Base-by-base conservation (phyloP, 345 rosid species). In the Camelina neglecta region DNA sequence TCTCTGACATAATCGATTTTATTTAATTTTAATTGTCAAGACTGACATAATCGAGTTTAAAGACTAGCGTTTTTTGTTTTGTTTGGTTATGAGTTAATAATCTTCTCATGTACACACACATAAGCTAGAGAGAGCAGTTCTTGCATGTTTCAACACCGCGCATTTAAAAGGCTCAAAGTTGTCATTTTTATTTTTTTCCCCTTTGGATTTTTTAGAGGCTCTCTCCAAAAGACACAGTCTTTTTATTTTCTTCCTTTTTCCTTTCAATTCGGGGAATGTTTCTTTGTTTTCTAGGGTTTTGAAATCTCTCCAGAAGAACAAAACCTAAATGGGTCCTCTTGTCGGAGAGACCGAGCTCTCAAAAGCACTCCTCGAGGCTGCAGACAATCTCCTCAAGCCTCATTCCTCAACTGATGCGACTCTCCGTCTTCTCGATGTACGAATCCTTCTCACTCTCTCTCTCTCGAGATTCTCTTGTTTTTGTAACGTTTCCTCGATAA, bases 381-480 rank as follows among this genome's bases (percentile, higher is more conserved):
- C 88, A 39, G 78, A 75, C 31, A 73, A 69, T 60, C 97, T 92
- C 42, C 75, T 86, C 16, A 75, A 69, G 57, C 83, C 87, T 56
- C 85, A 82, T 6, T 77, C 86, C 7, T 81, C 93, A 3, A 71
- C 79, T 60, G 82, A 87, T 55, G 85, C 80, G 48, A 82, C 84
- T 44, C 87, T 85, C 61, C 33, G 9, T 65, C 80, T 78, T 67
- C 92, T 92, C 64, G 84, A 88, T 83, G 97, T 92, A 83, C 76
- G 65, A 45, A 8, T 60, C 53, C 49, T 61, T 36, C 67, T 54
- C 59, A 16, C 18, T 18, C 18, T 18, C 8, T 36, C 6, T 36
- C 38, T 59, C 64, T 62, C 8, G 31, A 54, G 47, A 45, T 7
- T 59, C 57, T 60, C 48, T 64, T 54, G 42, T 61, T 67, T 49